Conservation (phyloP, 139 green algal genomes). For the Parachlorella kessleri region DNA sequence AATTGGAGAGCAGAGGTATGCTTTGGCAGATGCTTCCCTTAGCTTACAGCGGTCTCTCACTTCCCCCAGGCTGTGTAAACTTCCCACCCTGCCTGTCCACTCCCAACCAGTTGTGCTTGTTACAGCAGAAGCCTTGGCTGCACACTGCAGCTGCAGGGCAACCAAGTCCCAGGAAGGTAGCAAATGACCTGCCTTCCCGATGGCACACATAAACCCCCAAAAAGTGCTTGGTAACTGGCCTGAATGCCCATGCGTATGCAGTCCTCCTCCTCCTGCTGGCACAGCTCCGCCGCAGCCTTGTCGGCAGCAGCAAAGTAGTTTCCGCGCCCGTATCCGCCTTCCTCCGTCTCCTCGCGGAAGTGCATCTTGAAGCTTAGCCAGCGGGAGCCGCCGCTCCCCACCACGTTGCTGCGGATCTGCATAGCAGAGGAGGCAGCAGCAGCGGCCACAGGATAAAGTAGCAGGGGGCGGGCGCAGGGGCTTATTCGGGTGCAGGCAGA, state of each 20-base stretch:
- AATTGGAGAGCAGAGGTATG: not conserved
- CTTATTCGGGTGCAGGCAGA: too few species aligned
- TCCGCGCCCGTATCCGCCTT: not conserved
- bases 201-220: too few species aligned
- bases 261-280: not conserved
- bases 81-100: too few species aligned
- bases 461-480: too few species aligned
- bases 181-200: too few species aligned
- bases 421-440: too few species aligned
- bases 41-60: not conserved
- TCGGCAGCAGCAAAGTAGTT: not conserved
- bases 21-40: not conserved
- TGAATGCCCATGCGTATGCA: constrained; percentile 1
- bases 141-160: not conserved
- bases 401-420: constrained; percentile 7
- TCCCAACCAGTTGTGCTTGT: too few species aligned
- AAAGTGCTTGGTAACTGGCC: too few species aligned
- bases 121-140: too few species aligned
- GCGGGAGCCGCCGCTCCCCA: not conserved
- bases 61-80: not conserved
- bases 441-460: too few species aligned
- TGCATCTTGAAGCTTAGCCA: not conserved
- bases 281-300: not conserved
- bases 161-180: not conserved
- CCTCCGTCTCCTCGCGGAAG: not conserved